Percentiles rank a stretch among this genome's conserved stretches.
Conservation (phyloP, 352 stramenopile genomes). For the Phytopythium litorale region DNA sequence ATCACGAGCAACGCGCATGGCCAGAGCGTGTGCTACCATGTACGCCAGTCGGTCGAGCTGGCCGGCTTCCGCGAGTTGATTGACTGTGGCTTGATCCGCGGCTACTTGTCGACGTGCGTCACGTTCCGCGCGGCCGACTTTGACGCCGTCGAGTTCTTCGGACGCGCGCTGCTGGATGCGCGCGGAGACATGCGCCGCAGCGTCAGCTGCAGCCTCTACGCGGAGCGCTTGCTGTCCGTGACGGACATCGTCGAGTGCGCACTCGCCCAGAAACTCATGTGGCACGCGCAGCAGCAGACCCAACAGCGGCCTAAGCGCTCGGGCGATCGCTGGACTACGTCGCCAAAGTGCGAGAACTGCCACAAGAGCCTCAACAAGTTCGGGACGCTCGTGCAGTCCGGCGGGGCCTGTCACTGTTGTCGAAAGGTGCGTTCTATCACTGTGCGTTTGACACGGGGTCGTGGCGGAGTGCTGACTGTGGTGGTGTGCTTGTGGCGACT, state of each 20-base stretch:
- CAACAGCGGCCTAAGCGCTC: constrained; percentile 10
- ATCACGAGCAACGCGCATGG: constrained; percentile 27
- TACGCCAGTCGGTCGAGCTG: constrained; percentile 31
- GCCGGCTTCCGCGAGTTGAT: constrained; percentile 21
- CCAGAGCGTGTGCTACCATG: constrained; percentile 25
- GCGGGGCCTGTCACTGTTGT: constrained; percentile 32
- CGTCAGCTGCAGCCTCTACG: constrained; percentile 19
- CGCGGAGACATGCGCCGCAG: constrained; percentile 34
- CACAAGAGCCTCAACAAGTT: constrained; percentile 31
- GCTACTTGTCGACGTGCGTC: constrained; percentile 32
- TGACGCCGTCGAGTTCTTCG: constrained; percentile 36
- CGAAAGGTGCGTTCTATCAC: constrained; percentile 11
- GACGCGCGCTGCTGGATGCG: constrained; percentile 30
- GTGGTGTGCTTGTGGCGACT: neutral
- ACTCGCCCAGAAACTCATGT: constrained; percentile 37
- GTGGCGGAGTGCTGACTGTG: neutral
- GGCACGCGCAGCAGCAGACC: constrained; percentile 30
- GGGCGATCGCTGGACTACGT: constrained; percentile 13
- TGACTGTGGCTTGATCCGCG: constrained; percentile 11
- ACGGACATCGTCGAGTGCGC: constrained; percentile 33
- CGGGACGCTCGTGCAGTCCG: constrained; percentile 24
- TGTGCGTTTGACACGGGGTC: too few relatives aligned
- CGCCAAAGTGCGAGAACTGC: constrained; percentile 30
- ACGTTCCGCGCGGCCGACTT: constrained; percentile 25
- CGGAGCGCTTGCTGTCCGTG: constrained; percentile 30